Conservation (phyloP, 2,329 filamentous ascomycete genomes). For the Dendrostoma leiphaemia region DNA sequence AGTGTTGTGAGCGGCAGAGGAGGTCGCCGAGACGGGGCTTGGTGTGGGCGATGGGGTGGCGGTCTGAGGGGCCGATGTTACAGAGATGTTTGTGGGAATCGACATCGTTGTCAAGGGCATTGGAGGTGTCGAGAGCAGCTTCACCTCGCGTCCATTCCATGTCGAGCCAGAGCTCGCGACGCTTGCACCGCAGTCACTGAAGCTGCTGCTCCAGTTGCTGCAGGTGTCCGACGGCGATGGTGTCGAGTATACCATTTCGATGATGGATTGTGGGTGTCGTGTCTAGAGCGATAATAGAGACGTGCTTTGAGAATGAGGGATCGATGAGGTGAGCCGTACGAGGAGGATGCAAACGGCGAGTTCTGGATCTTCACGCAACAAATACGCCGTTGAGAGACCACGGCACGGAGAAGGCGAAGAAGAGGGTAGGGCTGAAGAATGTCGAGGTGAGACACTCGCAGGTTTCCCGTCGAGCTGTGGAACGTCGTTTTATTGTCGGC, state of each 20-base stretch:
- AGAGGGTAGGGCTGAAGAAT: constrained; percentile 1
- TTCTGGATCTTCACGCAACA: neutral
- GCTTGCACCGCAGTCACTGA: constrained; percentile 4
- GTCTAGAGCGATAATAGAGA: neutral
- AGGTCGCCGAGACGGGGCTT: neutral
- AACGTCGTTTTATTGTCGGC: constrained; percentile 2
- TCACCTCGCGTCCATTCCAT: neutral
- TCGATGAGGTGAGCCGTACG: neutral
- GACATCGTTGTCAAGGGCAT: neutral
- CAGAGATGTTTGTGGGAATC: neutral
- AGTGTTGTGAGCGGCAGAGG: no score
- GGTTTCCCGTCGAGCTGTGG: neutral
- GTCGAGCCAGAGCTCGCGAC: neutral
- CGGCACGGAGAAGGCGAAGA: neutral
- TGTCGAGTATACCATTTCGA: constrained; percentile 1
- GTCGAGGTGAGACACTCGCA: constrained; percentile 1
- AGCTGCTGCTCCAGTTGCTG: constrained; percentile 6
- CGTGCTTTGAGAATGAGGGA: neutral
- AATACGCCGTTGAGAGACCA: neutral
- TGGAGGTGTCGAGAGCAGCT: neutral
- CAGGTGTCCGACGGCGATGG: constrained; percentile 8
- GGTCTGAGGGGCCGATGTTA: neutral
- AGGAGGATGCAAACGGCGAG: neutral
- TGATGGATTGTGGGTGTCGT: neutral
- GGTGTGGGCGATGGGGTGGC: neutral